Percentiles rank a stretch among this genome's conserved stretches.
phyloP scores from a whole-genome alignment of 345 rosid genomes.

The Hypericum perforatum region DNA sequence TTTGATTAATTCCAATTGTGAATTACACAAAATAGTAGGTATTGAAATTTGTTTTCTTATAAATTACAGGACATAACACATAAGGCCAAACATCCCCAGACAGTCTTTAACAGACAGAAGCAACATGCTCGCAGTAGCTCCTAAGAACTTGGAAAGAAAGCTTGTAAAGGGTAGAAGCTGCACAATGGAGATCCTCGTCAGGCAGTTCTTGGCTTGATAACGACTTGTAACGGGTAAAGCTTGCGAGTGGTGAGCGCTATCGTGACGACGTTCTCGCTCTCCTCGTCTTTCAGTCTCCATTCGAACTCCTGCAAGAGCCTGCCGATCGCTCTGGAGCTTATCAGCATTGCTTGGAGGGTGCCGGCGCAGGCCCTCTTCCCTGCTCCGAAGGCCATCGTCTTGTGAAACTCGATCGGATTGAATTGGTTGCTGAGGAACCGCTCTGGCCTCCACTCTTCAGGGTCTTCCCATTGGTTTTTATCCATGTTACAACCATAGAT shows the following conservation, averaged over 20 bases:
- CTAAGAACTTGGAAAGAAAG: too few relatives aligned
- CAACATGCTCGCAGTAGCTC: too few relatives aligned
- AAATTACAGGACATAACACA: too few relatives aligned
- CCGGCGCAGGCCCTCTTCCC: constrained; percentile 82
- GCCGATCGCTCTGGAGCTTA: constrained; percentile 51
- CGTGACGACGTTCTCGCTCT: constrained; percentile 55
- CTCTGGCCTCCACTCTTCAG: constrained; percentile 73
- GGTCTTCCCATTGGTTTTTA: constrained; percentile 55
- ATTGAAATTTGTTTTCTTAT: too few relatives aligned
- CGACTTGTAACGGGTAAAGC: constrained; percentile 59
- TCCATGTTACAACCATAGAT: constrained; percentile 89
- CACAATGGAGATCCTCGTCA: too few relatives aligned
- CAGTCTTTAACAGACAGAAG: too few relatives aligned
- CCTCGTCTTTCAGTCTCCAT: constrained; percentile 56
- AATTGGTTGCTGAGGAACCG: constrained; percentile 47
- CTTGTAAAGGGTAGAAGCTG: too few relatives aligned
- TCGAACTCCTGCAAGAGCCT: constrained; percentile 73
- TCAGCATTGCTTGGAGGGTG: constrained; percentile 52
- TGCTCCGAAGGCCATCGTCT: constrained; percentile 90
- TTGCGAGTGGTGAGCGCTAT: constrained; percentile 59
- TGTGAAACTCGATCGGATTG: constrained; percentile 46
- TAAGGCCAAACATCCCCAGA: too few relatives aligned
- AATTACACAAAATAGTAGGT: too few relatives aligned
- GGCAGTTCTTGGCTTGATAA: constrained; percentile 37
- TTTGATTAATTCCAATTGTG: too few relatives aligned